Evolutionary conservation across 2,329 filamentous ascomycete genomes (phyloP).

Genomic region (Diaporthe humulicola): DNA sequence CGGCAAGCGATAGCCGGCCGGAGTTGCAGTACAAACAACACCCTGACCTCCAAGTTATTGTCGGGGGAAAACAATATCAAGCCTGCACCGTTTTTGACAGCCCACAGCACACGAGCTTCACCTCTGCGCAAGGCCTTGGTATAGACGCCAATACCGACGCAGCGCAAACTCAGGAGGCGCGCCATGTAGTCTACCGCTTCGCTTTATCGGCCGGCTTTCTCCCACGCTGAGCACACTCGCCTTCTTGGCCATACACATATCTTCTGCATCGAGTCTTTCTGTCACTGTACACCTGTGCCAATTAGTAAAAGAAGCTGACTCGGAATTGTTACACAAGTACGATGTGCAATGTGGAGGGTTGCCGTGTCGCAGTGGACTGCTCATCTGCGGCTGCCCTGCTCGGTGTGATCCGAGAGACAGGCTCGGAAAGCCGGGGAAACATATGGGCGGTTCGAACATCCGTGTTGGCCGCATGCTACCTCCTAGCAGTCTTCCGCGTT

Average conservation of each 20-base stretch:
- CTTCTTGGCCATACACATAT: not conserved
- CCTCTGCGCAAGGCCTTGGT: not conserved
- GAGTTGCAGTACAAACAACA: not conserved
- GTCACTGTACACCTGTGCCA: not conserved
- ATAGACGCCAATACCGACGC: not conserved
- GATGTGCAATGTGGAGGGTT: not conserved
- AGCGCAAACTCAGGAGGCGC: not conserved
- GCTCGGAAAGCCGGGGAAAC: not conserved
- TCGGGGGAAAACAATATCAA: not conserved
- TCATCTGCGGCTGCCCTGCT: not conserved
- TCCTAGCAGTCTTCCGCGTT: not conserved
- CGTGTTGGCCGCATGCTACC: not conserved
- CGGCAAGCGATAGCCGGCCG: conserved; percentile 2
- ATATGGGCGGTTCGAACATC: not conserved
- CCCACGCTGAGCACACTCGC: not conserved
- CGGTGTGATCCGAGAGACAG: not conserved
- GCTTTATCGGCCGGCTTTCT: not conserved
- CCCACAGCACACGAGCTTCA: not conserved
- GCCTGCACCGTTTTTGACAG: not conserved
- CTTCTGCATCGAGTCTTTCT: not conserved
- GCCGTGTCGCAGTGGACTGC: not conserved
- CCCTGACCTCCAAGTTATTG: not conserved
- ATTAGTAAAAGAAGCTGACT: not conserved
- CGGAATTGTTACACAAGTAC: not conserved
- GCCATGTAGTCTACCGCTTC: not conserved